Conservation (phyloP, 345 rosid genomes). For the Adansonia digitata region DNA sequence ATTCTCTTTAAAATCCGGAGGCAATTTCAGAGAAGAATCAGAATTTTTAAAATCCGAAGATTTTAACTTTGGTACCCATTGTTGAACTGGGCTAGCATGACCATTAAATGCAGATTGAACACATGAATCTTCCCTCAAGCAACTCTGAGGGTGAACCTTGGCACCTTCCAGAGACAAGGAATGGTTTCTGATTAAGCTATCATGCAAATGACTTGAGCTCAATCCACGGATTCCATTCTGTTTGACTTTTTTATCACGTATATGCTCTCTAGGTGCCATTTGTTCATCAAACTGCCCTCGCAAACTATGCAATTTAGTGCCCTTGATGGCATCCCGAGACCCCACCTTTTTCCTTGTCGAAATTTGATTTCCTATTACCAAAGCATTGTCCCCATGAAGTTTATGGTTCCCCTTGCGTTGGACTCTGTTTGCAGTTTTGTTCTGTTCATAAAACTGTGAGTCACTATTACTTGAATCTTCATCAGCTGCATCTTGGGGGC, state of each 20-base stretch:
- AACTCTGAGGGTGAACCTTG: slow-evolving; percentile 43
- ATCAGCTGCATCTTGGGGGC: slow-evolving; percentile 40
- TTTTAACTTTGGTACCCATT: slow-evolving; percentile 42
- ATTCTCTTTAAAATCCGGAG: slow-evolving; percentile 36
- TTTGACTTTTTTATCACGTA: slow-evolving; percentile 15
- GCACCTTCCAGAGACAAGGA: slow-evolving; percentile 69
- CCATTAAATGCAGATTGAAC: slow-evolving; percentile 24
- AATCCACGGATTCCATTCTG: slow-evolving; percentile 18
- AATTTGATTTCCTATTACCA: slow-evolving; percentile 17
- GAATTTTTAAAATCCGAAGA: slow-evolving; percentile 34
- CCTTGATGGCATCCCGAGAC: slow-evolving; percentile 28
- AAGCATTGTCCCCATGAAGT: slow-evolving; percentile 21
- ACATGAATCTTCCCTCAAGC: slow-evolving; percentile 28
- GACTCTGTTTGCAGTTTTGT: slow-evolving; percentile 17
- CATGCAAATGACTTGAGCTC: slow-evolving; percentile 27
- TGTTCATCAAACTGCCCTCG: slow-evolving; percentile 25
- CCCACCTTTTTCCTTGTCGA: slow-evolving; percentile 28
- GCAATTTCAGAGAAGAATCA: slow-evolving; percentile 36
- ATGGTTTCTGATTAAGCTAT: slow-evolving; percentile 34
- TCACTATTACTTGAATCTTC: slow-evolving; percentile 41
- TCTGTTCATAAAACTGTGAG: slow-evolving; percentile 38
- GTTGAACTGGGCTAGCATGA: slow-evolving; percentile 46
- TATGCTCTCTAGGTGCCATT: slow-evolving; percentile 5
- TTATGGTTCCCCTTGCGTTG: slow-evolving; percentile 30
- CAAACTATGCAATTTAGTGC: slow-evolving; percentile 16